phyloP scores from a whole-genome alignment of 768 basidiomycete species.

The Lactarius vividus region DNA sequence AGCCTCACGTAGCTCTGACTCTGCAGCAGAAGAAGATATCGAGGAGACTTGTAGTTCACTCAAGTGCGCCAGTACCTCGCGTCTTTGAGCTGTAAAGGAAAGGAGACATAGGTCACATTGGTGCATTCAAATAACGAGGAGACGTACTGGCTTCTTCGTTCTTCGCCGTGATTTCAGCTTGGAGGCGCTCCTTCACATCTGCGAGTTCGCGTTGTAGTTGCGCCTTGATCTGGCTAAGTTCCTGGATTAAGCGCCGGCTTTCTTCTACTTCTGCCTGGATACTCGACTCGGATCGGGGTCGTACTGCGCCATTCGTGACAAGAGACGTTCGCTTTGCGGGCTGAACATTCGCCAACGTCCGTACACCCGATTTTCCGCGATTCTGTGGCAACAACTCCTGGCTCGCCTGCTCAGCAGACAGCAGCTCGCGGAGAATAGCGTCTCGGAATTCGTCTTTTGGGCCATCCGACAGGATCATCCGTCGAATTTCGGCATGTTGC shows the following conservation, averaged over 20 bases:
- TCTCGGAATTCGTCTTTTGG: conserved; percentile 63
- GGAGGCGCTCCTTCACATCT: conserved; percentile 54
- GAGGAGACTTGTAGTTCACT: conserved; percentile 63
- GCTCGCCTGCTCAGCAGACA: conserved; percentile 57
- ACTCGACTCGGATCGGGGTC: conserved; percentile 40
- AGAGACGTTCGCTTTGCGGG: conserved; percentile 43
- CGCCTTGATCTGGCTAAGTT: conserved; percentile 54
- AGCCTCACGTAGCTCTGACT: conserved; percentile 63
- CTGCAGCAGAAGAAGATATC: conserved; percentile 56
- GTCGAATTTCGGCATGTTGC: conserved; percentile 70
- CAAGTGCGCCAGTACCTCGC: conserved; percentile 54
- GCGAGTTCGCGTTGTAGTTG: conserved; percentile 54
- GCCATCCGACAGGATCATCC: conserved; percentile 55
- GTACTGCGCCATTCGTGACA: conserved; percentile 35
- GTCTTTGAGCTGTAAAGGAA: conserved; percentile 47
- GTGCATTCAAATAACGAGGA: not conserved
- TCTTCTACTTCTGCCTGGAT: conserved; percentile 63
- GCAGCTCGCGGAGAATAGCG: conserved; percentile 60
- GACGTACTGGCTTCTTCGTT: conserved; percentile 56
- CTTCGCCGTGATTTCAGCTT: conserved; percentile 48
- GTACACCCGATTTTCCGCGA: conserved; percentile 34
- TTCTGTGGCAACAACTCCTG: conserved; percentile 48
- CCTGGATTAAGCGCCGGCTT: conserved; percentile 59
- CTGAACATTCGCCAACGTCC: conserved; percentile 44
- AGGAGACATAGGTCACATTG: not conserved